Conservation (phyloP, 768 basidiomycete species). For the Cystofilobasidium ferigula region DNA sequence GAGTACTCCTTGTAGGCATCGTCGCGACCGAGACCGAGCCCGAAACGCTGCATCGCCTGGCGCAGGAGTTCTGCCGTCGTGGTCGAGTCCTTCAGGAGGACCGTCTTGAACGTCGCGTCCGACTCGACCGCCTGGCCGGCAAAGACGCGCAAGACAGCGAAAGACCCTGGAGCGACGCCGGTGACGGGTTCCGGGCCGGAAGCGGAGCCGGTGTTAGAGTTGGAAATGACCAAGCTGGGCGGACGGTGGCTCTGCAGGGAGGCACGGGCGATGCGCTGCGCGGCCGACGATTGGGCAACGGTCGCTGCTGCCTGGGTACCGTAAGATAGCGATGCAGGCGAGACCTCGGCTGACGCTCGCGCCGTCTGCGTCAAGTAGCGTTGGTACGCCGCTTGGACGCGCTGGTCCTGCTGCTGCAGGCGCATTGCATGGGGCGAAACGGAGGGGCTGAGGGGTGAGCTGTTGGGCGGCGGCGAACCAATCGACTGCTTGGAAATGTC, state of each 20-base stretch:
- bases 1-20: slow-evolving; percentile 59
- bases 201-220: slow-evolving; percentile 47
- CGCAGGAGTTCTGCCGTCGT: slow-evolving; percentile 70
- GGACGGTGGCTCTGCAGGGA: slow-evolving; percentile 8
- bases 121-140: slow-evolving; percentile 82
- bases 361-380: slow-evolving; percentile 80
- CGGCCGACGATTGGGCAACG: slow-evolving; percentile 42
- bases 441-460: neutral
- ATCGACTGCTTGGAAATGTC: neutral
- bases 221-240: slow-evolving; percentile 6
- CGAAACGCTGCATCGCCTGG: slow-evolving; percentile 91
- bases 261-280: slow-evolving; percentile 17
- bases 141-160: slow-evolving; percentile 92
- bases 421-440: slow-evolving; percentile 47
- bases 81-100: slow-evolving; percentile 75
- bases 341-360: slow-evolving; percentile 56
- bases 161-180: slow-evolving; percentile 30
- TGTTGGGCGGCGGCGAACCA: neutral
- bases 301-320: slow-evolving; percentile 65
- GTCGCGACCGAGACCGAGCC: slow-evolving; percentile 49
- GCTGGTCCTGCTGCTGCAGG: slow-evolving; percentile 74
- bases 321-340: slow-evolving; percentile 64
- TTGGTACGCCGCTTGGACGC: slow-evolving; percentile 75
- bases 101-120: slow-evolving; percentile 97
- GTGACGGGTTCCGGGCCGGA: slow-evolving; percentile 50